Conservation (phyloP, 352 stramenopile species). For the Globisporangium mamillatum region DNA sequence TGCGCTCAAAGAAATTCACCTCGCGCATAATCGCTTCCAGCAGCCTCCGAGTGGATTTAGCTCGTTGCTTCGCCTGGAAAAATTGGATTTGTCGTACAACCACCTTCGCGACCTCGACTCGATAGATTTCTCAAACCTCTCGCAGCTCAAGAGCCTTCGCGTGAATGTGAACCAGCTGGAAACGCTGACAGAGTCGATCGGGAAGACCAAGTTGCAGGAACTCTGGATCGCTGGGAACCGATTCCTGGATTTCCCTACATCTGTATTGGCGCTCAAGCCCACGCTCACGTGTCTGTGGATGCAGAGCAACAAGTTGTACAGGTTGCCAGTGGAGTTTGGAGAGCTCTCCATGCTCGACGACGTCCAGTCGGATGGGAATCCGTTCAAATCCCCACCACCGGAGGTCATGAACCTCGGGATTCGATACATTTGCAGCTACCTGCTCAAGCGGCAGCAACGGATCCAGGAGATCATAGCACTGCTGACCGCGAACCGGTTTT, state of each 20-base stretch:
- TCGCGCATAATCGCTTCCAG: conserved; percentile 57
- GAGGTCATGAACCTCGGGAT: conserved; percentile 63
- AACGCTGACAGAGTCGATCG: conserved; percentile 42
- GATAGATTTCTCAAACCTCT: conserved; percentile 40
- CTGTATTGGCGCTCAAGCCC: conserved; percentile 37
- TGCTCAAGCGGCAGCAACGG: conserved; percentile 57
- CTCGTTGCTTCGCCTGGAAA: conserved; percentile 27
- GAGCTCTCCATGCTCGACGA: conserved; percentile 36
- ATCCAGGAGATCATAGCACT: conserved; percentile 49
- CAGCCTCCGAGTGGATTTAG: conserved; percentile 28
- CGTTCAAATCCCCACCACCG: conserved; percentile 64
- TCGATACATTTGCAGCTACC: conserved; percentile 41
- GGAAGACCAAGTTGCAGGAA: conserved; percentile 37
- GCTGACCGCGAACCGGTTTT: conserved; percentile 33
- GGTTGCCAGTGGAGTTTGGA: conserved; percentile 55
- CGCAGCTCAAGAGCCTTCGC: conserved; percentile 33
- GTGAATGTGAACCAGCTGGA: conserved; percentile 50
- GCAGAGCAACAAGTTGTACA: conserved; percentile 72
- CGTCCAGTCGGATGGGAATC: conserved; percentile 68
- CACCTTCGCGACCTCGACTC: conserved; percentile 41
- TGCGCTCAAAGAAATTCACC: conserved; percentile 32
- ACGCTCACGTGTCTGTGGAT: conserved; percentile 50
- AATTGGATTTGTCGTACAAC: conserved; percentile 72
- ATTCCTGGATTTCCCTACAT: conserved; percentile 40
- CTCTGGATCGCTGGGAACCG: conserved; percentile 59